Evolutionary conservation across 441 rosid species (phyloP), one percentile per base, ranked within the genome.

Genomic region (Biscutella auriculata): DNA sequence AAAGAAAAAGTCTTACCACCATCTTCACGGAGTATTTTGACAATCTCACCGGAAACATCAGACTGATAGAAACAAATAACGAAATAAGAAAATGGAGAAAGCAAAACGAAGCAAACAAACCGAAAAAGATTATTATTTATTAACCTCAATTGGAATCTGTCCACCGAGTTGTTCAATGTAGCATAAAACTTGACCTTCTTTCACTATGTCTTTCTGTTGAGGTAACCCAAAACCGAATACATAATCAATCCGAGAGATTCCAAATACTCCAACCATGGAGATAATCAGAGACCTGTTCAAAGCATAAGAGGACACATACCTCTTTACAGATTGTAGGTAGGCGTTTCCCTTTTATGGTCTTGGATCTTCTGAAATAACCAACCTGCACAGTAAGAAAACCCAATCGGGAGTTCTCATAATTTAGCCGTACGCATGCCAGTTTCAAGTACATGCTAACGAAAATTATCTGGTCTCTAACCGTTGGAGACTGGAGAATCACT

Each of bases 101-200:
- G n/a, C 23, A 19, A 19, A 19, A 19, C 4, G n/a, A n/a, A n/a
- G n/a, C n/a, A n/a, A n/a, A n/a, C n/a, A n/a, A n/a, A n/a, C n/a
- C n/a, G n/a, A n/a, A n/a, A n/a, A n/a, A n/a, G n/a, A n/a, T n/a
- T n/a, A n/a, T n/a, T n/a, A n/a, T 19, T 19, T 19, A 9, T 13
- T 49, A 42, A 86, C 98, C 96, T 84, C 85, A 8, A 91, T 63
- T 13, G 95, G 92, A 53, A 85, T 62, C 65, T 83, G 83, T 43
- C 83, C 81, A 28, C 93, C 96, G 14, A 91, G 85, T 64, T 85
- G 98, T 69, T 85, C 95, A 29, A 91, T 78, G 66, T 68, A 91
- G 81, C 98, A 87, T 13, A 91, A 57, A 53, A 85, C 80, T 76
- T 85, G 88, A n/a, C 96, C 96, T 73, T 88, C 96, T 68, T 80